Percentiles rank a stretch among this genome's conserved stretches.
phyloP scores from a whole-genome alignment of 768 basidiomycete species.

The Xerocomus brunneocitrinus region DNA sequence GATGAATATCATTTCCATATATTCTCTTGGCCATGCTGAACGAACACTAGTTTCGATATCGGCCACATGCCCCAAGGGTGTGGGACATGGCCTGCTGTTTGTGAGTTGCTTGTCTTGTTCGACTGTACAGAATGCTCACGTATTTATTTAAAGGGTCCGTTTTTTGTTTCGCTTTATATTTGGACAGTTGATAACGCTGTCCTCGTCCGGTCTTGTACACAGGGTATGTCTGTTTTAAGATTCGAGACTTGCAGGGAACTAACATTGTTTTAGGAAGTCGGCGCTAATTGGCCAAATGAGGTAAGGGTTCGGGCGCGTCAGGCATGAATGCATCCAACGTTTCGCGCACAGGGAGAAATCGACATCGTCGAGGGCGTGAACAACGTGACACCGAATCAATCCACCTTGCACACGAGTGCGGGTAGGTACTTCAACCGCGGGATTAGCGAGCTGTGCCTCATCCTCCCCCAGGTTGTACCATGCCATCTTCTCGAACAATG shows the following conservation, averaged over 20 bases:
- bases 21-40: background rate
- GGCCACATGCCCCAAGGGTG: slow-evolving; percentile 37
- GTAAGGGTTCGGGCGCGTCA: slow-evolving; percentile 2
- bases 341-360: slow-evolving; percentile 22
- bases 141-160: slow-evolving; percentile 22
- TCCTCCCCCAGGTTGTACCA: slow-evolving; percentile 22
- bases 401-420: slow-evolving; percentile 28
- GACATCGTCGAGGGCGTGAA: slow-evolving; percentile 36
- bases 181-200: background rate
- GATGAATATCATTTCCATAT: background rate
- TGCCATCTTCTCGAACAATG: slow-evolving; percentile 27
- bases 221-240: slow-evolving; percentile 20
- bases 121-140: background rate
- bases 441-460: background rate
- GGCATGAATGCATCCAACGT: background rate
- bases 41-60: slow-evolving; percentile 31
- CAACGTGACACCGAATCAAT: slow-evolving; percentile 22
- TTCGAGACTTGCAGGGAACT: background rate
- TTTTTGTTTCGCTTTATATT: background rate
- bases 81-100: slow-evolving; percentile 37
- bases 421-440: slow-evolving; percentile 6
- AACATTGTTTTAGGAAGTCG: slow-evolving; percentile 21
- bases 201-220: background rate
- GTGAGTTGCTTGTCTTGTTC: slow-evolving; percentile 16
- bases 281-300: slow-evolving; percentile 23